Evolutionary conservation across 768 basidiomycete species (phyloP), one percentile per base, ranked within the genome.

Genomic region (Strobilomyces dryophilus): DNA sequence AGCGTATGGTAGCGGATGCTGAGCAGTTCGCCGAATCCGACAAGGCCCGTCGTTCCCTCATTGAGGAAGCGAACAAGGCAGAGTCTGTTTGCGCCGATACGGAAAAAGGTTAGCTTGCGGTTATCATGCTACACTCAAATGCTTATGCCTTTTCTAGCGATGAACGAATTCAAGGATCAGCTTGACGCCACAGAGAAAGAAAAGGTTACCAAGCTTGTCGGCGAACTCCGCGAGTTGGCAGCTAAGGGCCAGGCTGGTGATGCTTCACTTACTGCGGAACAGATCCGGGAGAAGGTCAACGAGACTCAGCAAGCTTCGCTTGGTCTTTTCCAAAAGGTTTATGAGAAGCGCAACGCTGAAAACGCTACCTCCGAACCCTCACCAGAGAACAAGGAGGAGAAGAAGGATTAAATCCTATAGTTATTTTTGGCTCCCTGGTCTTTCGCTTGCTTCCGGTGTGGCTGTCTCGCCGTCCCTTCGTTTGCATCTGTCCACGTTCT

Each of bases 121-220:
- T 39, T 6, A 26, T 21, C 24, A 12, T 31, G 9, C 0, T 12
- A 32, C 17, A 5, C 4, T 12, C 31, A 0, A 15, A 8, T 45
- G 26, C 48, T 67, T 11, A 65, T 21, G 3, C 14, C 49, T 31
- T 12, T 34, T 55, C 21, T 61, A 91, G 92, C 94, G 17, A 90
- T 98, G 87, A 82, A 78, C 65, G 97, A 99, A 75, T 98, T 98
- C 83, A 94, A 95, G 79, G 92, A 95, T 43, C 93, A 98, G 67
- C 84, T 99, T 52, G 95, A 98, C 60, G 82, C 82, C 8, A 71
- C 84, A 2, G 97, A 99, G 81, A 88, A 88, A 74, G 93, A 95
- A 66, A 98, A 95, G 77, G 95, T 99, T 60, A 74, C 85, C 49
- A 87, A 87, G 71, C 87, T 95, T 43, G 73, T 99, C 31, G 71